Percentiles rank a stretch among this genome's conserved stretches.
phyloP scores from a whole-genome alignment of 805 yeast genomes.

The Sungouiozyma intestinalis region DNA sequence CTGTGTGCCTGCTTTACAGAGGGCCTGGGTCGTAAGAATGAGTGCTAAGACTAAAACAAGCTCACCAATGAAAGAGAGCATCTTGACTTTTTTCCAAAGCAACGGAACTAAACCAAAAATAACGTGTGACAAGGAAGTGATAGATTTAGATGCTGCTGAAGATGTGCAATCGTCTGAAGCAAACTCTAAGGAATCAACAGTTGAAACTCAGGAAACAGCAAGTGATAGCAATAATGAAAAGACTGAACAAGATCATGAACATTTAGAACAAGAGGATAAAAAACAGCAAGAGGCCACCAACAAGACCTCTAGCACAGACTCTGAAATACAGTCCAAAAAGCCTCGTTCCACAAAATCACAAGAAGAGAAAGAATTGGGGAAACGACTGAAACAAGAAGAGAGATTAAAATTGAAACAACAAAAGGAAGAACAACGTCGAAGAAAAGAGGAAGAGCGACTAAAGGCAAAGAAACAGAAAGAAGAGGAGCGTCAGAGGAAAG shows the following conservation, averaged over 20 bases:
- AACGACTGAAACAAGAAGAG: not conserved
- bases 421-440: conserved; percentile 13
- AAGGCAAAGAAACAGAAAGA: conserved; percentile 29
- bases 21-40: not conserved
- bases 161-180: not conserved
- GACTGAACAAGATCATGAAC: too few species aligned
- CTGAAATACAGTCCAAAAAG: conserved; percentile 5
- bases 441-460: conserved; percentile 18
- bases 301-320: conserved; percentile 10
- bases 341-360: conserved; percentile 4
- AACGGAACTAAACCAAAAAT: not conserved
- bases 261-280: too few species aligned
- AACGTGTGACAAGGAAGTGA: conserved; percentile 1
- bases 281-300: conserved; percentile 7
- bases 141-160: not conserved
- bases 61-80: conserved; percentile 12
- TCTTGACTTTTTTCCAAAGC: conserved; percentile 19
- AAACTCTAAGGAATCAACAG: not conserved
- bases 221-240: not conserved
- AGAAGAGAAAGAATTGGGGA: conserved; percentile 6
- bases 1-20: too few species aligned
- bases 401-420: conserved; percentile 1
- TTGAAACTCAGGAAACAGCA: not conserved
- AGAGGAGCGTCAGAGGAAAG: not conserved
- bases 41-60: not conserved